These are phyloP conservation scores for Podospora conica DNA, from an alignment of 495 filamentous ascomycete species.

Conservation along the genomic window DNA sequence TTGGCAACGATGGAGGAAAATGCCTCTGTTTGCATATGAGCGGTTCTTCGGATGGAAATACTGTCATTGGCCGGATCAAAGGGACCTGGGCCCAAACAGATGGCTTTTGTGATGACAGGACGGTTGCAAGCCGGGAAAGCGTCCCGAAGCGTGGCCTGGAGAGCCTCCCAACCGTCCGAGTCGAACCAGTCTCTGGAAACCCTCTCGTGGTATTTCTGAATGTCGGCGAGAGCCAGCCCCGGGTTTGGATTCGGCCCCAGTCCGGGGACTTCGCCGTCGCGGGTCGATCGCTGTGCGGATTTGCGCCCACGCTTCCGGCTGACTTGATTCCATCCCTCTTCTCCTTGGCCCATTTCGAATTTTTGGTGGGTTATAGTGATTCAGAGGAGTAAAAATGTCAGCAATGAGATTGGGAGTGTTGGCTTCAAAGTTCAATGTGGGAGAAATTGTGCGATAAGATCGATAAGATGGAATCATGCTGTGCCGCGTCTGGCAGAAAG, in stretches of 20 bases:
- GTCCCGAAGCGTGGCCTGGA: conserved; percentile 9
- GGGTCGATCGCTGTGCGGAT: background rate
- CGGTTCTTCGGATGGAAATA: conserved; percentile 24
- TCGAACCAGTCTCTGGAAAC: conserved; percentile 14
- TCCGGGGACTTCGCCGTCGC: background rate
- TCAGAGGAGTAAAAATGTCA: background rate
- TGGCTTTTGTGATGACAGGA: conserved; percentile 29
- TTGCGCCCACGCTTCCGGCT: conserved; percentile 23
- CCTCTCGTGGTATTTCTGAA: conserved; percentile 19
- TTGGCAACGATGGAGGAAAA: conserved; percentile 47
- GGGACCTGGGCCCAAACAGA: conserved; percentile 41
- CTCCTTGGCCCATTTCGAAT: conserved; percentile 2
- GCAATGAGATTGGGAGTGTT: background rate
- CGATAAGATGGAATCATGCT: background rate
- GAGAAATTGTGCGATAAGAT: background rate
- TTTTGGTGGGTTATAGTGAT: too few species aligned
- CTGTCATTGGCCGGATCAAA: conserved; percentile 38
- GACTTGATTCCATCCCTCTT: conserved; percentile 24
- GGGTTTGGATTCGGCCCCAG: conserved; percentile 26
- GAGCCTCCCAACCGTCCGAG: conserved; percentile 18
- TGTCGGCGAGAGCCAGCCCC: conserved; percentile 20
- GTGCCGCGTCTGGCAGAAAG: background rate
- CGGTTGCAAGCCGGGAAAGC: conserved; percentile 5
- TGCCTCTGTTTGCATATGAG: conserved; percentile 56
- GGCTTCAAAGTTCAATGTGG: background rate